Base-by-base conservation (phyloP, 495 filamentous ascomycete genomes). In the Neurospora sp. region DNA sequence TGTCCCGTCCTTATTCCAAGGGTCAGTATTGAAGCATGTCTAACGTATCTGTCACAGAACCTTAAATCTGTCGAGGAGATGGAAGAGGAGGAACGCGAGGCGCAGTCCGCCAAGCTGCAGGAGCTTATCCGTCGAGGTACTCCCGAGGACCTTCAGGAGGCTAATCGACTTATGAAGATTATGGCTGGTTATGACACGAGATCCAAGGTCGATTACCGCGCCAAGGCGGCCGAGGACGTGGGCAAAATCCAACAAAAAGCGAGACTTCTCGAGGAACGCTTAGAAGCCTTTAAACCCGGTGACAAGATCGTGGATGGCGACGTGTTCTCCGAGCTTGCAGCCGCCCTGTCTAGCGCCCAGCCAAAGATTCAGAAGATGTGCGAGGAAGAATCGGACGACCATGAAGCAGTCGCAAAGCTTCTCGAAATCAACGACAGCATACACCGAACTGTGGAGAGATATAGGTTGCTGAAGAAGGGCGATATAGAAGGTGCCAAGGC, bases 311-410 rank as follows among this genome's bases (percentile, higher is more conserved):
- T 87, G 69, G 94, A 97, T 70, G 94, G 94, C 40, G 96, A 98
- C 81, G 94, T 97, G 39, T 99, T 94, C 77, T 93, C 97, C 87
- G 96, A 98, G 84, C 89, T 99, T 70, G 94, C 94, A n/a, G 92
- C 90, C 77, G 90, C 96, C 5, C 84, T 99, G 39, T 92, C 92
- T 80, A 97, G 93, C 76, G 96, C 96, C 13, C 96, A 98, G 71
- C 96, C 96, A 1, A 98, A 99, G 84, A 99, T 98, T 72, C 94
- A 97, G 78, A 97, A 91, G 83, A 99, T 99, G 94, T 97, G 96
- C 79, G 96, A 99, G 79, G 96, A 98, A 78, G 96, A 99, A 79
- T 97, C 93, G 17, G 96, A 98, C 48, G 96, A 99, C 78, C 89
- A 93, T 69, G 96, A 98, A 82, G 96, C 96, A 19, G 96, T 99